Percentiles rank a stretch among this genome's conserved stretches.
These are phyloP conservation scores for Picea sitchensis DNA, from an alignment of 75 land plant species.

Conservation along the genomic window DNA sequence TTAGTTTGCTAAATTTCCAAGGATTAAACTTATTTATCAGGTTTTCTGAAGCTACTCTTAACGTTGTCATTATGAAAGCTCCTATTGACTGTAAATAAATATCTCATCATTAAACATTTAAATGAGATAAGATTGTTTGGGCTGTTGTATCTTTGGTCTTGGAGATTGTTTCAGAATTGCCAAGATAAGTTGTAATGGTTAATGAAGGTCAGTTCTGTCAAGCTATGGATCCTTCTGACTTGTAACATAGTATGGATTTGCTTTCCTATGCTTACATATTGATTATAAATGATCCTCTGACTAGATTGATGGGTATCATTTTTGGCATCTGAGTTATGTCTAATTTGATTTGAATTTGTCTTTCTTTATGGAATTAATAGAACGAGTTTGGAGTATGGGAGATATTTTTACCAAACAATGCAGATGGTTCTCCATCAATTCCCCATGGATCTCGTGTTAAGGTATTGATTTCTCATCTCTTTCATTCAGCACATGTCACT, in stretches of 20 bases:
- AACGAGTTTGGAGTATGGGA: slow-evolving; percentile 95
- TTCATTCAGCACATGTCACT: background rate
- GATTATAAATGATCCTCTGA: background rate
- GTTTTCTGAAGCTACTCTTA: too few species aligned
- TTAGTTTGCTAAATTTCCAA: too few species aligned
- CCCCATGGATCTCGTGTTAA: slow-evolving; percentile 92
- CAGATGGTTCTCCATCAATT: slow-evolving; percentile 90
- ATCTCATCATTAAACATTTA: background rate
- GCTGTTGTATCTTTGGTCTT: background rate
- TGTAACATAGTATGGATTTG: background rate
- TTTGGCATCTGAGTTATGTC: background rate
- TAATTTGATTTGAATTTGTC: background rate
- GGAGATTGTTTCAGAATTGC: background rate
- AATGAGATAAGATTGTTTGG: background rate
- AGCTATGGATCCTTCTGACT: background rate
- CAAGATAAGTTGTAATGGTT: background rate
- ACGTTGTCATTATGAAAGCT: too few species aligned
- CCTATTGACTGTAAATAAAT: too few species aligned
- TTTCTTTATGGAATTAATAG: slow-evolving; percentile 27
- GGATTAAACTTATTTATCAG: too few species aligned
- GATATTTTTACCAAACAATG: slow-evolving; percentile 88
- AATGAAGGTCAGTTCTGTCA: background rate
- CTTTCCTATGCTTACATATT: background rate
- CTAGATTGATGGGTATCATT: background rate
- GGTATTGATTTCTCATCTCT: slow-evolving; percentile 37